Evolutionary conservation across 805 yeast genomes (phyloP).

Genomic region (Saccharomycopsis olivae): DNA sequence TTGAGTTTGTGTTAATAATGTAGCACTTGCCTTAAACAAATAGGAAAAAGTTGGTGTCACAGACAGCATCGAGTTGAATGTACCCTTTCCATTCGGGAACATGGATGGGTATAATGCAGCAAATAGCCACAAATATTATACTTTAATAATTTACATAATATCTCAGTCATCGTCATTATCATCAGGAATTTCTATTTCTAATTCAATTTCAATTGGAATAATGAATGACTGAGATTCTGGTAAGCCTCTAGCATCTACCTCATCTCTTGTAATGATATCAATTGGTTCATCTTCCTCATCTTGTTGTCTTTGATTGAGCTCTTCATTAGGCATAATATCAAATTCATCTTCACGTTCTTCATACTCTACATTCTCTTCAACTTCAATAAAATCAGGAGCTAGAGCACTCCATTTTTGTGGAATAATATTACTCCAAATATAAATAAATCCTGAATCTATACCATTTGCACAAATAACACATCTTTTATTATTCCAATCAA

Average conservation of each 20-base stretch:
- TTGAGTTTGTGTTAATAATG: no score
- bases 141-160: no score
- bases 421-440: slow-evolving; percentile 69
- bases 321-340: slow-evolving; percentile 65
- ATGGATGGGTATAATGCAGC: no score
- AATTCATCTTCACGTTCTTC: slow-evolving; percentile 87
- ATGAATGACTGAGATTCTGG: slow-evolving; percentile 44
- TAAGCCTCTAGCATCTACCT: slow-evolving; percentile 64
- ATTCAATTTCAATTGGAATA: slow-evolving; percentile 33
- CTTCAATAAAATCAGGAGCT: slow-evolving; percentile 93
- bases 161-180: slow-evolving; percentile 19
- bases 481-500: slow-evolving; percentile 73
- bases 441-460: slow-evolving; percentile 71
- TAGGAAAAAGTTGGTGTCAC: no score
- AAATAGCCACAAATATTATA: no score
- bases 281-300: slow-evolving; percentile 57
- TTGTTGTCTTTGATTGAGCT: slow-evolving; percentile 45
- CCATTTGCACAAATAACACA: slow-evolving; percentile 80
- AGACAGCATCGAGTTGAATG: no score
- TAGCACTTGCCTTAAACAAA: no score
- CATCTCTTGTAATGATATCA: slow-evolving; percentile 58
- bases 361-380: slow-evolving; percentile 84
- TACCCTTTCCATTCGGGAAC: no score
- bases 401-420: slow-evolving; percentile 95
- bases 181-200: slow-evolving; percentile 3